phyloP scores from a whole-genome alignment of 208 protist genomes.

The Jaenimonas drosophilae region DNA sequence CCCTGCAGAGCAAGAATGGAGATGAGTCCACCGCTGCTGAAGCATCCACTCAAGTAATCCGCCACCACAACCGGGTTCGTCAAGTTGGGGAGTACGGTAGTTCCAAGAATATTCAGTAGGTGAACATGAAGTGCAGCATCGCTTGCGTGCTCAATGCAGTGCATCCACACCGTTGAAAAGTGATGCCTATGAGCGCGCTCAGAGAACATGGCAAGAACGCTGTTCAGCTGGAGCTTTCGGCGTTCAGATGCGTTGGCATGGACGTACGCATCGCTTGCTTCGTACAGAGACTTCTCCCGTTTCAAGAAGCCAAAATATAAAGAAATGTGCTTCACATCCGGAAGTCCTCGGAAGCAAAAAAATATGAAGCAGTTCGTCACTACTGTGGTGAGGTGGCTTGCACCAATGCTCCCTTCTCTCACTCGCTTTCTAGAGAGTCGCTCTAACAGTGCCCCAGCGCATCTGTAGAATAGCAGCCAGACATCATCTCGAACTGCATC shows the following conservation, averaged over 20 bases:
- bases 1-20: conserved; percentile 81
- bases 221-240: conserved; percentile 45
- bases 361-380: conserved; percentile 71
- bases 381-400: conserved; percentile 6
- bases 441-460: conserved; percentile 32
- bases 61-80: conserved; percentile 79
- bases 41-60: conserved; percentile 82
- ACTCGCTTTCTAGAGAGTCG: conserved; percentile 34
- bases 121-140: conserved; percentile 59
- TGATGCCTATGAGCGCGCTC: conserved; percentile 73
- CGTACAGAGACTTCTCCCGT: conserved; percentile 32
- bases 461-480: conserved; percentile 60
- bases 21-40: conserved; percentile 74
- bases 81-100: conserved; percentile 60
- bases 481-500: conserved; percentile 47
- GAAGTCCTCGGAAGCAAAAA: conserved; percentile 43
- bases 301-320: conserved; percentile 61
- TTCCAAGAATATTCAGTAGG: conserved; percentile 67
- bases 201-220: conserved; percentile 71
- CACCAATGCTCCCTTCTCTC: conserved; percentile 4
- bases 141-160: conserved; percentile 41
- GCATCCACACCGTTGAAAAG: conserved; percentile 77
- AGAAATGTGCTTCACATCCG: conserved; percentile 29
- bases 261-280: conserved; percentile 56
- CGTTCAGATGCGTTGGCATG: conserved; percentile 60